phyloP scores from a whole-genome alignment of 305 asterid species.

The Euphrasia arctica region DNA sequence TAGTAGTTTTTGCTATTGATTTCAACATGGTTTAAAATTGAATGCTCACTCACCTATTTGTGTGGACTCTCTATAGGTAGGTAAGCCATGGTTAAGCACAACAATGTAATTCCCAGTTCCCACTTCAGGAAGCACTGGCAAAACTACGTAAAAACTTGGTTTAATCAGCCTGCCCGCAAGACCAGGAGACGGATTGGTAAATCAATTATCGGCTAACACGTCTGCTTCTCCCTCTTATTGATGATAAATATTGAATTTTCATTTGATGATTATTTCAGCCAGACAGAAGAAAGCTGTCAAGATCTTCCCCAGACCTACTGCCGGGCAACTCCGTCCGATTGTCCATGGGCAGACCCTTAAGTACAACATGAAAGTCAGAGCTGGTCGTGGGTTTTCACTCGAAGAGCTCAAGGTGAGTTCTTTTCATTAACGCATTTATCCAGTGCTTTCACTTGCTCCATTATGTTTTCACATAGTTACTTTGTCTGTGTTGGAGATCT shows the following conservation, averaged over 20 bases:
- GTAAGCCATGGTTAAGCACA: slow-evolving; percentile 52
- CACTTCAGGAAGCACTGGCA: slow-evolving; percentile 77
- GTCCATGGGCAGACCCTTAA: slow-evolving; percentile 77
- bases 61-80: slow-evolving; percentile 8
- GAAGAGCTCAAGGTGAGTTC: slow-evolving; percentile 65
- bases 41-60: not conserved
- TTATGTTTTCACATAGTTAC: not conserved
- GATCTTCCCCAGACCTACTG: slow-evolving; percentile 78
- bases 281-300: slow-evolving; percentile 71
- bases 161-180: slow-evolving; percentile 69
- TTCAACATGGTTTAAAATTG: not conserved
- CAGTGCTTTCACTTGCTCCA: not conserved
- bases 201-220: not conserved
- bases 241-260: not conserved
- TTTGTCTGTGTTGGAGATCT: too few species aligned
- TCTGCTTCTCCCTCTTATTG: not conserved
- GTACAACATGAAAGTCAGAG: slow-evolving; percentile 77
- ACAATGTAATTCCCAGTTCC: slow-evolving; percentile 63
- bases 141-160: slow-evolving; percentile 65
- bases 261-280: slow-evolving; percentile 35
- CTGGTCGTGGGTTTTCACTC: slow-evolving; percentile 62
- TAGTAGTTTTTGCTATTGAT: not conserved
- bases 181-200: slow-evolving; percentile 56
- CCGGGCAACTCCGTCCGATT: slow-evolving; percentile 76
- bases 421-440: not conserved